Base-by-base conservation (phyloP, 805 yeast species). In the Maudiozyma barnettii region DNA sequence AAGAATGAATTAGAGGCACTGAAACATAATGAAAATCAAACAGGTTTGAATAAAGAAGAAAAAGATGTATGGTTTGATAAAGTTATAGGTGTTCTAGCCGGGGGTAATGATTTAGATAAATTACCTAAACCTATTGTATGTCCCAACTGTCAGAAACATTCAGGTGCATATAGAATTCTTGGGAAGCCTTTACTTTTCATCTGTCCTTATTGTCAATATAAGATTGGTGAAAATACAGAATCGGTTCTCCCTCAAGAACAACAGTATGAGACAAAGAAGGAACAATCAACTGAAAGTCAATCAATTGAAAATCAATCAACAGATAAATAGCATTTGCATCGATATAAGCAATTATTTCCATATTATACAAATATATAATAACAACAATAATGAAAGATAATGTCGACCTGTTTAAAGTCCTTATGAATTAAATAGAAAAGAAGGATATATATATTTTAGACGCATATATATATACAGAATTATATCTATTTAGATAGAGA, bases 401-500 rank as follows among this genome's bases (percentile, higher is more conserved):
- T n/a, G n/a, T n/a, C n/a, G n/a, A n/a, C n/a, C n/a, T n/a, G n/a
- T n/a, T n/a, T n/a, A 26, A 26, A 6, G 10, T 26, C 30, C 10
- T 26, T 8, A 37, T 16, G 41, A 20, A 39, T 39, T 13, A 39
- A 39, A 21, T 21, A 39, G 19, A 21, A 21, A 36, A 16, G 9
- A 36, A 36, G 5, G 31, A 29, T 10, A 33, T n/a, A 33, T 33
- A 26, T 12, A 12, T 9, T 26, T 9, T 26, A 23, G 36, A 14
- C 13, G 13, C 6, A n/a, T 33, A 37, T 37, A n/a, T 37, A 37
- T 13, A 20, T 37, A 2, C n/a, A 13, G n/a, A 22, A 37, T 3
- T 38, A 29, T 18, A 35, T 20, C 47, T 59, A 61, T 49, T 59
- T 61, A 39, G 75, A 68, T 69, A 84, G 75, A 55, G 84, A 81